Conservation (phyloP, 169 alveolate species). For the Nephromyces sp. region DNA sequence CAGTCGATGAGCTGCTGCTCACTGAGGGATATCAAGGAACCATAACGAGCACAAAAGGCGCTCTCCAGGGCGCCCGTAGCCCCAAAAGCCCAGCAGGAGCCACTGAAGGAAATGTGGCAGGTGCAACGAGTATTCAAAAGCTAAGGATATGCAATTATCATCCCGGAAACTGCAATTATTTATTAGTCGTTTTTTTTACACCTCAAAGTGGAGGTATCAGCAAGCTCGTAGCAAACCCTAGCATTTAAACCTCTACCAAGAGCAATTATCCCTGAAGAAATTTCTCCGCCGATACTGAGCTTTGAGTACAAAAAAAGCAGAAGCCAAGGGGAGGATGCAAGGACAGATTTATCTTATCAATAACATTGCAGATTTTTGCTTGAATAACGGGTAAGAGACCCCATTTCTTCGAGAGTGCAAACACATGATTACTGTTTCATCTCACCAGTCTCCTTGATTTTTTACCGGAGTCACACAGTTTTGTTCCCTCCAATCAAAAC, state of each 20-base stretch:
- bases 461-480: slow-evolving; percentile 48
- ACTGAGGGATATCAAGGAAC: slow-evolving; percentile 58
- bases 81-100: slow-evolving; percentile 86
- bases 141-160: not conserved
- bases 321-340: no score
- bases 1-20: slow-evolving; percentile 83
- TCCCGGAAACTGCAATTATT: not conserved
- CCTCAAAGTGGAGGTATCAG: no score
- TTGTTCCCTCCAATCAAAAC: slow-evolving; percentile 39
- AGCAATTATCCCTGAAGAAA: no score
- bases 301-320: no score
- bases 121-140: not conserved
- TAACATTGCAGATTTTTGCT: no score
- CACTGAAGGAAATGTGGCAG: slow-evolving; percentile 21
- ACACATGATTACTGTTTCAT: no score
- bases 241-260: no score
- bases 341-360: not conserved
- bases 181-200: not conserved
- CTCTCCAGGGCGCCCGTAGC: slow-evolving; percentile 75
- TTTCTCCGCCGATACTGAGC: no score
- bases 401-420: no score
- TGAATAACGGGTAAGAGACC: no score
- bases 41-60: slow-evolving; percentile 48
- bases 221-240: no score
- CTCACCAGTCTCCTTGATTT: slow-evolving; percentile 21